phyloP scores from a whole-genome alignment of 2,329 filamentous ascomycete genomes.

The Ophiosphaerella herpotricha region DNA sequence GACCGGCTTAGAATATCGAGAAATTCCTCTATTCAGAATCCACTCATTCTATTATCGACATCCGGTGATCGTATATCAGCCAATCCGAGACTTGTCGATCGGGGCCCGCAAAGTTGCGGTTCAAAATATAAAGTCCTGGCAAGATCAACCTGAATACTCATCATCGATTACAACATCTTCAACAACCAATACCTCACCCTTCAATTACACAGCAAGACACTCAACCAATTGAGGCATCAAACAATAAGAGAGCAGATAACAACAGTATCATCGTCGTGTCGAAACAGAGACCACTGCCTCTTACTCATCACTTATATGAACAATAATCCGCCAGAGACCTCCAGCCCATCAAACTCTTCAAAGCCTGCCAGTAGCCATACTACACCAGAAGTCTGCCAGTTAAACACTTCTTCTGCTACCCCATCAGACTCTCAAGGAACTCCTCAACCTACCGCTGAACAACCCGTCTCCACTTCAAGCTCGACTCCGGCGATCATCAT shows the following conservation, averaged over 20 bases:
- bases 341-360: slow-evolving; percentile 32
- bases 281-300: slow-evolving; percentile 4
- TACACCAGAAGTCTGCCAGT: slow-evolving; percentile 13
- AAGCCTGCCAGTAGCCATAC: slow-evolving; percentile 10
- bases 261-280: slow-evolving; percentile 5
- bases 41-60: slow-evolving; percentile 27
- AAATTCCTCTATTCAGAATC: slow-evolving; percentile 24
- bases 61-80: slow-evolving; percentile 19
- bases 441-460: slow-evolving; percentile 29
- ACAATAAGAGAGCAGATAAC: slow-evolving; percentile 1
- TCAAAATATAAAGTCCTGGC: slow-evolving; percentile 32
- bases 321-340: slow-evolving; percentile 17
- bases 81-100: slow-evolving; percentile 9
- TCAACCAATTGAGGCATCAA: background rate
- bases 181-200: slow-evolving; percentile 2
- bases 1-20: slow-evolving; percentile 27
- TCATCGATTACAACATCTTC: slow-evolving; percentile 11
- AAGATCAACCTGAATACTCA: slow-evolving; percentile 11
- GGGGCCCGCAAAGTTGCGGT: slow-evolving; percentile 13
- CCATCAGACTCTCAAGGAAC: slow-evolving; percentile 18
- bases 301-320: slow-evolving; percentile 25
- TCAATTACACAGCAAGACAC: no score
- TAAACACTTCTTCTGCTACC: slow-evolving; percentile 5
- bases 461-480: slow-evolving; percentile 1
- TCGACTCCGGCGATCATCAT: slow-evolving; percentile 25